Evolutionary conservation across 805 yeast species (phyloP), one percentile per base, ranked within the genome.

Genomic region (Wickerhamiella spandovensis): DNA sequence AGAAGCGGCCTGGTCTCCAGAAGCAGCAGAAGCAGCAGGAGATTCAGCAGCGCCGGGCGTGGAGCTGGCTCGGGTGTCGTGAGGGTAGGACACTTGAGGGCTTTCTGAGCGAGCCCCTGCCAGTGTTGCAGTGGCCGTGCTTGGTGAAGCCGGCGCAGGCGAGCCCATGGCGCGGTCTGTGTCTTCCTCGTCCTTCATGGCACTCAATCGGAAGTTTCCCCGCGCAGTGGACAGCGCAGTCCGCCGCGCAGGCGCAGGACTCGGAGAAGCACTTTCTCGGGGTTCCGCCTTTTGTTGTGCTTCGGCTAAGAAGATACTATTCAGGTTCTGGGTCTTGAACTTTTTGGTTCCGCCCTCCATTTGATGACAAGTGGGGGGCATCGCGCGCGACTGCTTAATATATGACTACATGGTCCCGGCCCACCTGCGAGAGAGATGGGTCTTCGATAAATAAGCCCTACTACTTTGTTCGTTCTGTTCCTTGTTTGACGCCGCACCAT

Each of bases 241-340:
- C n/a, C 46, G 46, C 21, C 38, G 46, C 23, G 28, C 7, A 24
- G 35, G 23, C n/a, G 12, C 46, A 1, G 57, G 55, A 5, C 51
- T 45, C 37, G 51, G 52, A 5, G 49, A 41, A 12, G 46, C 13
- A 21, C 46, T 43, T n/a, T 48, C 54, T 22, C 52, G 47, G 25
- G 42, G 50, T 43, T 25, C 51, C 20, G 17, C 37, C 10, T 23
- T 32, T 18, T 43, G 44, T 35, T 23, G 22, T 24, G 39, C 37
- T 25, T 48, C 39, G n/a, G 47, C 50, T 17, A 56, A 48, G 51
- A 68, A 67, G 44, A 67, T 53, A 28, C 60, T 54, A 53, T 65
- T 67, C 22, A 67, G 61, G 24, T 63, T 61, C 54, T 66, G 69
- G 12, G 69, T 61, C 54, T 66, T 66, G 60, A 65, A 68, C 41